Percentiles rank a stretch among this genome's conserved stretches.
Conservation (phyloP, 2,329 filamentous ascomycete species). For the Fusarium denticulatum region DNA sequence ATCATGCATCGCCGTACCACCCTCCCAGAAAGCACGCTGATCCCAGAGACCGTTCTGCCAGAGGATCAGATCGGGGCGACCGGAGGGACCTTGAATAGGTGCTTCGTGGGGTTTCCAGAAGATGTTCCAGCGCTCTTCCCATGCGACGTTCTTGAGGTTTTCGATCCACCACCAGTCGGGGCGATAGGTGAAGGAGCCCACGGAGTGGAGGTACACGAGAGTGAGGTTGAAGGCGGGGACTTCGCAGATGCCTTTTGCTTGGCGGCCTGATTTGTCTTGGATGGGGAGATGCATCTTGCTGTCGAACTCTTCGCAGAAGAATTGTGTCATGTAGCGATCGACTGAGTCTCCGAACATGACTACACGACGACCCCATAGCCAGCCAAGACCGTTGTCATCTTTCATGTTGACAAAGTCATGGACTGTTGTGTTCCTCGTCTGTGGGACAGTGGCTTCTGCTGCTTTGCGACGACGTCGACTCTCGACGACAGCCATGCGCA, state of each 20-base stretch:
- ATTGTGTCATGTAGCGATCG: constrained; percentile 30
- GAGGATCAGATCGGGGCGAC: constrained; percentile 19
- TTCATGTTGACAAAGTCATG: constrained; percentile 24
- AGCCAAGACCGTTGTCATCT: constrained; percentile 8
- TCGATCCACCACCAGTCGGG: constrained; percentile 38
- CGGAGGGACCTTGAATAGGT: constrained; percentile 23
- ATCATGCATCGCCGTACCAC: constrained; percentile 7
- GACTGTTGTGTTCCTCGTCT: not conserved
- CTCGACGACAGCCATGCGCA: constrained; percentile 27
- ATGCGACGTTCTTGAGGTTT: constrained; percentile 23
- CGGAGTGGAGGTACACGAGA: constrained; percentile 13
- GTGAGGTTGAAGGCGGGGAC: constrained; percentile 26
- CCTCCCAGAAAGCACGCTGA: constrained; percentile 27
- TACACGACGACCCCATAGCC: constrained; percentile 32
- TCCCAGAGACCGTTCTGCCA: constrained; percentile 37
- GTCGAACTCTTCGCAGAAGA: constrained; percentile 29
- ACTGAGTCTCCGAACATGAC: constrained; percentile 33
- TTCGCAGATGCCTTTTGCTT: constrained; percentile 17
- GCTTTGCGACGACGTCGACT: constrained; percentile 10
- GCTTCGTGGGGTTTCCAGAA: constrained; percentile 26
- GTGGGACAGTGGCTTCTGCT: not conserved
- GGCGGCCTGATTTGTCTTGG: not conserved
- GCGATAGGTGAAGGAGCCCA: constrained; percentile 29
- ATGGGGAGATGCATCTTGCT: constrained; percentile 12
- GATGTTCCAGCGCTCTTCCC: constrained; percentile 28